Evolutionary conservation across 1,284 basidiomycete species (phyloP).

Genomic region (Apiotrichum laibachii): DNA sequence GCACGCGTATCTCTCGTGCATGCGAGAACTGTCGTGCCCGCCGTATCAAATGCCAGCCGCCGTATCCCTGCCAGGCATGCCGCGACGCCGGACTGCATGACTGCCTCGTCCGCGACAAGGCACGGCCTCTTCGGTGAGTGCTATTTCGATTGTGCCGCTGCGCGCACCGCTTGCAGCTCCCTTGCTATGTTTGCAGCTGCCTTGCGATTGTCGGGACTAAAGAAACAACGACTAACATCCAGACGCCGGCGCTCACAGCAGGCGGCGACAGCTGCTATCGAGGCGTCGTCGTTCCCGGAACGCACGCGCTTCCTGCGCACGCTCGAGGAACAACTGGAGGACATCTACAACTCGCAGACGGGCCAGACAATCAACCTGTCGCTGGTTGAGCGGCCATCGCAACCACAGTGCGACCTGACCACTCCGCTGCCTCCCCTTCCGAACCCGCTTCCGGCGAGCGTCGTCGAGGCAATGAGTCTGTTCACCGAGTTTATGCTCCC

Average conservation of each 20-base stretch:
- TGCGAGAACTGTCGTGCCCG: conserved; percentile 12
- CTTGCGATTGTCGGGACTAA: background rate
- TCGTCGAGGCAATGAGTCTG: conserved; percentile 14
- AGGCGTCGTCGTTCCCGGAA: conserved; percentile 20
- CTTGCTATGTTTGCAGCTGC: too few relatives aligned
- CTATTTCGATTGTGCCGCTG: background rate
- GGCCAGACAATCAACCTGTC: conserved; percentile 13
- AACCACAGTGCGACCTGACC: conserved; percentile 15
- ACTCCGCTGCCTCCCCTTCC: conserved; percentile 17
- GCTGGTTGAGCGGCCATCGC: conserved; percentile 12
- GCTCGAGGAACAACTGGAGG: conserved; percentile 17
- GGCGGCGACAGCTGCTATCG: conserved; percentile 12
- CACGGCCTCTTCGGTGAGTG: conserved; percentile 7
- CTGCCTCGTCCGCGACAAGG: conserved; percentile 8
- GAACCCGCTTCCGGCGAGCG: conserved; percentile 6
- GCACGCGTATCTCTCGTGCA: conserved; percentile 8
- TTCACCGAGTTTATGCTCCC: conserved; percentile 20
- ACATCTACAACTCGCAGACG: conserved; percentile 10
- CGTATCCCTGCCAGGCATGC: conserved; percentile 11
- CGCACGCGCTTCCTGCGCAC: conserved; percentile 12
- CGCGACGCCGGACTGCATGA: conserved; percentile 6
- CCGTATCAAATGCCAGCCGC: conserved; percentile 11
- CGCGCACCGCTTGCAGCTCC: too few relatives aligned
- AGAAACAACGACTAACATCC: background rate
- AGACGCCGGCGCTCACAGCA: conserved; percentile 19